phyloP scores from a whole-genome alignment of 495 filamentous ascomycete genomes.

The Penicillium turbatum region DNA sequence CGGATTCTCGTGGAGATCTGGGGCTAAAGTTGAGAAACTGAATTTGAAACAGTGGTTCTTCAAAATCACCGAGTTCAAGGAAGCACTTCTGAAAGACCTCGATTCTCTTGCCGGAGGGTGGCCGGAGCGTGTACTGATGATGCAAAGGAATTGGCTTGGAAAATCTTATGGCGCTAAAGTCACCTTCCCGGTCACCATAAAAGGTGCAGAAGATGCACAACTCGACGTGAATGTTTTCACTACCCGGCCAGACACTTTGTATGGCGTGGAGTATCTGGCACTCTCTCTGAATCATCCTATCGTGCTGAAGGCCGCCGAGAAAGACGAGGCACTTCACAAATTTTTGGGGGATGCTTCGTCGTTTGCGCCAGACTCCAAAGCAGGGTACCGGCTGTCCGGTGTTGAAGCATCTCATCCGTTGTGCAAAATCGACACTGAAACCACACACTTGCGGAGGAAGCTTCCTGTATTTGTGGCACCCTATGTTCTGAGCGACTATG shows the following conservation, averaged over 20 bases:
- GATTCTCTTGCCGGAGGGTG: constrained; percentile 61
- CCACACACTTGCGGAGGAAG: constrained; percentile 44
- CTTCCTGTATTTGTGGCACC: constrained; percentile 77
- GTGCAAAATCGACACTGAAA: constrained; percentile 47
- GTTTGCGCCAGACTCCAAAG: constrained; percentile 66
- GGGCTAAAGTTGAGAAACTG: constrained; percentile 76
- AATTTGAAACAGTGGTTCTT: constrained; percentile 89
- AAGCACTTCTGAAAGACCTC: constrained; percentile 68
- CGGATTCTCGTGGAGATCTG: constrained; percentile 82
- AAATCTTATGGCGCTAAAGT: constrained; percentile 69
- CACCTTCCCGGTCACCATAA: constrained; percentile 55
- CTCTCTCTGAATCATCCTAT: constrained; percentile 69
- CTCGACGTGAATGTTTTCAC: constrained; percentile 70
- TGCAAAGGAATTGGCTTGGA: constrained; percentile 89
- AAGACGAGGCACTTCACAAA: constrained; percentile 54
- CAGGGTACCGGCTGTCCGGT: constrained; percentile 61
- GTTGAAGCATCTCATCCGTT: constrained; percentile 65
- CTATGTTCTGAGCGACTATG: constrained; percentile 84
- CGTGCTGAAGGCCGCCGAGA: constrained; percentile 56
- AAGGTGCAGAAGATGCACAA: constrained; percentile 23
- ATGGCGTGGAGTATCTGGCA: constrained; percentile 79
- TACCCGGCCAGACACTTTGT: constrained; percentile 77
- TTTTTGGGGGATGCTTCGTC: constrained; percentile 62
- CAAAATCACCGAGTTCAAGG: constrained; percentile 71
- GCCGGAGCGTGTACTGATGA: constrained; percentile 75